A percentile compares a stretch with the other conserved stretches of the same genome.
Evolutionary conservation across 2,329 filamentous ascomycete species (phyloP).

Genomic region (Apiospora phragmitis): DNA sequence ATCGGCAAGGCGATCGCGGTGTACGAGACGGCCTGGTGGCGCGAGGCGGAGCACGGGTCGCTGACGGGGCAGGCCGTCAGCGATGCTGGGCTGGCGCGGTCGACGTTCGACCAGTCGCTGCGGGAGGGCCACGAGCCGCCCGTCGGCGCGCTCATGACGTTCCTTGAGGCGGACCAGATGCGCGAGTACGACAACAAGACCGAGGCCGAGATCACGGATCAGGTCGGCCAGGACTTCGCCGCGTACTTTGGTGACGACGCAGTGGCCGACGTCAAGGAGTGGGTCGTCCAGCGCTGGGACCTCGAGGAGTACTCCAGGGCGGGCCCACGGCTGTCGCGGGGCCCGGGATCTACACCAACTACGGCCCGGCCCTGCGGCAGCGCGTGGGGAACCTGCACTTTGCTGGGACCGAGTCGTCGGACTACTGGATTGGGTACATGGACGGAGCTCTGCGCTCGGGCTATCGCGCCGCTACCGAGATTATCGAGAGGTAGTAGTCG

Average conservation of each 20-base stretch:
- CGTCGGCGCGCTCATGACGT: neutral
- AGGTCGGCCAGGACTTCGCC: neutral
- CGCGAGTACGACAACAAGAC: constrained; percentile 5
- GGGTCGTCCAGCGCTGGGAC: neutral
- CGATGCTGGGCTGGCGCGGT: neutral
- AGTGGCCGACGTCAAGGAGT: neutral
- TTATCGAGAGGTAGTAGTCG: neutral
- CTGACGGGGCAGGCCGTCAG: neutral
- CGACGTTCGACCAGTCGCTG: constrained; percentile 5
- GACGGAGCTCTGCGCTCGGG: constrained; percentile 9
- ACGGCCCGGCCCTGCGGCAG: neutral
- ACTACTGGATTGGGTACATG: constrained; percentile 11
- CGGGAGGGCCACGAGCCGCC: neutral
- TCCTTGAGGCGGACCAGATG: neutral
- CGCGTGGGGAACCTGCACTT: constrained; percentile 7
- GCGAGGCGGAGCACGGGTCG: neutral
- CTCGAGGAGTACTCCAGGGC: constrained; percentile 11
- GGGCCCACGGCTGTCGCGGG: constrained; percentile 1
- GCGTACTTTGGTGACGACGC: neutral
- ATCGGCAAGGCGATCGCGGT: neutral
- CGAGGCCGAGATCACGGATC: neutral
- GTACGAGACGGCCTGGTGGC: neutral
- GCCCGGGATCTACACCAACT: neutral
- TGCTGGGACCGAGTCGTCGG: constrained; percentile 4
- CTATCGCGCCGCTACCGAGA: constrained; percentile 8